Percentiles rank a stretch among this genome's conserved stretches.
Conservation (phyloP, 257 asterid genomes). For the Euphrasia confusa region DNA sequence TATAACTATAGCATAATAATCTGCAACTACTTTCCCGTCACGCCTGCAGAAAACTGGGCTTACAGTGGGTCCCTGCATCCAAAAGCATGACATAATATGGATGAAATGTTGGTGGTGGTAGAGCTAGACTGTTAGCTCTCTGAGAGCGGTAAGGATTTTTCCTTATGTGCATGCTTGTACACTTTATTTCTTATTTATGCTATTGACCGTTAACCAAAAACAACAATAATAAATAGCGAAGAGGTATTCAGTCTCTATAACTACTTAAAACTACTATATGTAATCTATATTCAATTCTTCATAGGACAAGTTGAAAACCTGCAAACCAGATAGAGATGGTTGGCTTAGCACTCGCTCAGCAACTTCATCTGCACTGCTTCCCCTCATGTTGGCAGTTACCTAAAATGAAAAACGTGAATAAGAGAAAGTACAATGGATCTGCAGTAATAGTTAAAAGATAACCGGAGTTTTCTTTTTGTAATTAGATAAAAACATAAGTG, state of each 20-base stretch:
- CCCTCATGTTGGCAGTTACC: slow-evolving; percentile 87
- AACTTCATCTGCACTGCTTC: slow-evolving; percentile 73
- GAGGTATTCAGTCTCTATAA: background rate
- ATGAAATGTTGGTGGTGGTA: no score
- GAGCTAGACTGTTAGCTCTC: no score
- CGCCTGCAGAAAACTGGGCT: slow-evolving; percentile 70
- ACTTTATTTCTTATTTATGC: no score
- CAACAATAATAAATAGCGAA: background rate
- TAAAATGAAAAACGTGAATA: slow-evolving; percentile 24
- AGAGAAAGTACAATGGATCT: slow-evolving; percentile 4
- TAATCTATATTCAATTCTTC: background rate
- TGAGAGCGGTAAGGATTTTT: no score
- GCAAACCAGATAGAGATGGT: slow-evolving; percentile 71
- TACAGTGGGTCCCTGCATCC: slow-evolving; percentile 71
- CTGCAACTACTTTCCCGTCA: slow-evolving; percentile 45
- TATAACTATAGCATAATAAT: slow-evolving; percentile 71
- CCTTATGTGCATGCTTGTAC: no score
- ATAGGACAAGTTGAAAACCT: slow-evolving; percentile 37
- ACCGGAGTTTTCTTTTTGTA: background rate
- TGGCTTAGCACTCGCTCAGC: slow-evolving; percentile 65
- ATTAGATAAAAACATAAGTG: background rate
- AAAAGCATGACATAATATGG: slow-evolving; percentile 8
- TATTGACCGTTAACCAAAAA: background rate
- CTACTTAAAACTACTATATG: background rate
- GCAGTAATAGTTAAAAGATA: background rate